Evolutionary conservation across 2,329 filamentous ascomycete species (phyloP), one percentile per base, ranked within the genome.

Genomic region (Kalaharituber pfeilii): DNA sequence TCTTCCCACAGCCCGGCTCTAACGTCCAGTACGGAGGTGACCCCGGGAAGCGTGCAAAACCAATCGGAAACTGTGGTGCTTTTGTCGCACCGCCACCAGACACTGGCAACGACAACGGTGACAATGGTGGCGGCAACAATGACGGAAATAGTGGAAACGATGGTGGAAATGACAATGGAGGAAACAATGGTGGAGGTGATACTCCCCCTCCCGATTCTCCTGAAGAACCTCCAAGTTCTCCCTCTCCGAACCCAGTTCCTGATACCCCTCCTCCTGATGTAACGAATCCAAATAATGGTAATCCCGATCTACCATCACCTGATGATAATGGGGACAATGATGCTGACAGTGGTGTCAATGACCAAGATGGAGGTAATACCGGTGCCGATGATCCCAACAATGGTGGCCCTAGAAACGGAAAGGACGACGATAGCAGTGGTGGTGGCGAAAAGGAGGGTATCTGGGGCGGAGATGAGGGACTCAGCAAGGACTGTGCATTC

Each of bases 401-500:
- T n/a, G n/a, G n/a, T n/a, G n/a, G n/a, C n/a, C 25, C 45, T 53
- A 36, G 44, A 26, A 27, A 50, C 24, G 50, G 49, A 22, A 49
- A 44, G 24, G 28, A 50, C 52, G 57, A 53, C 56, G 56, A 57
- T 56, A 44, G 27, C 39, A 44, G 24, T 24, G 50, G 27, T 28
- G 55, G 29, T 36, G 11, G 50, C 29, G 42, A 53, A 56, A 53
- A 28, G n/a, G 39, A 42, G 42, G 50, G 54, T 18, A 47, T 26
- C 53, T 51, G 29, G 47, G 49, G 51, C 25, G 49, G 49, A 13
- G 52, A 52, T 29, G 51, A 58, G 45, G 59, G 59, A 27, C 13
- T 47, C 15, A 25, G 42, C n/a, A 47, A 47, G 22, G 24, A 47
- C 22, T 61, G 59, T 33, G 59, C 44, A 24, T 61, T 60, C 49